A percentile compares a stretch with the other conserved stretches of the same genome.
Evolutionary conservation across 179 eudicot genomes (phyloP).

Genomic region (Beta lomatogona): DNA sequence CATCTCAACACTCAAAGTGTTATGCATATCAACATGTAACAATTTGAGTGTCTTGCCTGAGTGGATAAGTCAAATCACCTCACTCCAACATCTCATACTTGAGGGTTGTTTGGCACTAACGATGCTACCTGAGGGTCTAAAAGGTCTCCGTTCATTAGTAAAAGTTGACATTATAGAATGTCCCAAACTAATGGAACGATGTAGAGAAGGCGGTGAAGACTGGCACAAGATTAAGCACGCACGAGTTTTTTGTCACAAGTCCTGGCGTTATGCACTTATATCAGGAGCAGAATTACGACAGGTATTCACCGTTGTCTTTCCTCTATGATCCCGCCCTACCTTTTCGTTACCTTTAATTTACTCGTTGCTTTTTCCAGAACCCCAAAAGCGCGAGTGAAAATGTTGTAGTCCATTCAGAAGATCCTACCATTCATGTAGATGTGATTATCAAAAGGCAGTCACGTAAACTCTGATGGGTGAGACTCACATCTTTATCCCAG

Average conservation of each 20-base stretch:
- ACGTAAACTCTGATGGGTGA: background rate
- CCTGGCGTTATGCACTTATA: conserved; percentile 18
- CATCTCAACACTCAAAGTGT: background rate
- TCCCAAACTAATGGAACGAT: conserved; percentile 2
- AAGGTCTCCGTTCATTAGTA: background rate
- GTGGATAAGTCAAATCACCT: background rate
- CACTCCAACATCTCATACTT: conserved; percentile 5
- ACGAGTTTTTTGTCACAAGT: conserved; percentile 7
- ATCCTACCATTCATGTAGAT: conserved; percentile 6
- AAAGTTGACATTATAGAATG: conserved; percentile 19
- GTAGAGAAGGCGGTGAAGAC: conserved; percentile 12
- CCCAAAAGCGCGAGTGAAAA: background rate
- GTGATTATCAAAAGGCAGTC: background rate
- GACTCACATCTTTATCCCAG: background rate
- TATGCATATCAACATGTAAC: conserved; percentile 1
- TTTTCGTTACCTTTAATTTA: background rate
- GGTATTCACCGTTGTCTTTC: background rate
- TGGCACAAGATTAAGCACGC: conserved; percentile 16
- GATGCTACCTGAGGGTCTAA: background rate
- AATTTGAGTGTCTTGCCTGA: background rate
- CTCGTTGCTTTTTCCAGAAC: background rate
- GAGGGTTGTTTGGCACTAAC: conserved; percentile 6
- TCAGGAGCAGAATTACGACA: background rate
- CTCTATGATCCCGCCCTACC: background rate
- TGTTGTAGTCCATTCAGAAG: background rate